A percentile compares a stretch with the other conserved stretches of the same genome.
These are phyloP conservation scores for Neurospora discreta DNA, from an alignment of 495 filamentous ascomycete species.

Conservation along the genomic window DNA sequence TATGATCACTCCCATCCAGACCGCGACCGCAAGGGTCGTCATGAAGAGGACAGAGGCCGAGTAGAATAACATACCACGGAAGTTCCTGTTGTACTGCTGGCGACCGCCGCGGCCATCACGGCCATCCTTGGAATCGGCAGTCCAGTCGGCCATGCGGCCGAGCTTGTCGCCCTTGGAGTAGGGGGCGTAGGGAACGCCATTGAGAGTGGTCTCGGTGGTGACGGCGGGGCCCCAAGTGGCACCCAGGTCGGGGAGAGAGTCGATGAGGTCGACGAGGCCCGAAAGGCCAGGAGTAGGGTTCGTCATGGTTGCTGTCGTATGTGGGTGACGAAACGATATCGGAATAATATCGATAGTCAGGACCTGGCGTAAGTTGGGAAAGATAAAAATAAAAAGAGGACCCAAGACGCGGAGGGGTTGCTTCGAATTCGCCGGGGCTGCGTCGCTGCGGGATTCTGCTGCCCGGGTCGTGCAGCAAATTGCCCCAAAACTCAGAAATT, in stretches of 20 bases:
- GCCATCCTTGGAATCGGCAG: constrained; percentile 77
- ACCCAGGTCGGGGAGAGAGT: constrained; percentile 41
- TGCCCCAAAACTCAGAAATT: constrained; percentile 16
- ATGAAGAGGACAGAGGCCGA: neutral
- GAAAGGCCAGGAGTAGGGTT: constrained; percentile 14
- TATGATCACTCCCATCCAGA: neutral
- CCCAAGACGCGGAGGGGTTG: neutral
- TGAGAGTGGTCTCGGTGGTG: constrained; percentile 70
- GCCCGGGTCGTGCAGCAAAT: neutral
- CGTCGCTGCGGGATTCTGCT: neutral
- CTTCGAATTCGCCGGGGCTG: neutral
- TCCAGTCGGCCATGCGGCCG: constrained; percentile 99
- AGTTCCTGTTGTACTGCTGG: constrained; percentile 82
- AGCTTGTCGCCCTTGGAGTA: constrained; percentile 98
- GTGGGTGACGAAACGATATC: neutral
- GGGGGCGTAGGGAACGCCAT: constrained; percentile 92
- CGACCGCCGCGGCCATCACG: constrained; percentile 65
- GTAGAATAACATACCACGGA: constrained; percentile 54
- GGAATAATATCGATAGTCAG: neutral
- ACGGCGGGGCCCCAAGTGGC: constrained; percentile 82
- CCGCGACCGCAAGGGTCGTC: neutral
- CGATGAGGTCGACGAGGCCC: constrained; percentile 44
- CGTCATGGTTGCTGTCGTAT: constrained; percentile 14
- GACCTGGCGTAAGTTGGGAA: neutral
- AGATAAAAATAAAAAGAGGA: neutral